Evolutionary conservation across 1,139 yeast species (phyloP), one percentile per base, ranked within the genome.

Genomic region (Scheffersomyces titani): DNA sequence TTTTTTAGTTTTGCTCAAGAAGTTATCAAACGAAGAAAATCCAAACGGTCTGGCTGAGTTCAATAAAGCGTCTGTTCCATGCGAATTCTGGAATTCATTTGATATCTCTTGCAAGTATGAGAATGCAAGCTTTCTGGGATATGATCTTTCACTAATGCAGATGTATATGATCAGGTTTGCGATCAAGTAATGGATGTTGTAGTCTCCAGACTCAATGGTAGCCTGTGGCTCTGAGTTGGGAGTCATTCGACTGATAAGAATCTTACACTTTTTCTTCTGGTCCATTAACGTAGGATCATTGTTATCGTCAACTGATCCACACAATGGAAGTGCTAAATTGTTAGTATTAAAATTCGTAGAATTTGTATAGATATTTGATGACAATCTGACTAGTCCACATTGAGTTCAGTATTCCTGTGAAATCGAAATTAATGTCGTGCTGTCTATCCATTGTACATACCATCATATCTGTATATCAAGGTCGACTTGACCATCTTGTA

Each of bases 291-390:
- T 75, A 3, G 80, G 73, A 57, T 77, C 81, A 54, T 81, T 81
- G 61, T 88, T 89, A 64, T 92, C 97, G 67, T 93, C 98, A 18
- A 92, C 94, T 1, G 97, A 90, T n/a, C 97, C 97, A 61, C 96
- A 87, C 57, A 93, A 80, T 19, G 98, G 98, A 58, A 92, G 86
- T 3, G 94, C 94, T 87, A 52, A 53, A 19, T 21, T 36, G 66
- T 67, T 64, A 68, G 69, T 63, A 53, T 11, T n/a, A n/a, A n/a
- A n/a, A n/a, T n/a, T n/a, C n/a, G n/a, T n/a, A n/a, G 24, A 20
- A 40, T 20, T 22, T 13, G 49, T 19, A 19, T 53, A 22, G 13
- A 20, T 30, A 30, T 30, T 11, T 30, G 11, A n/a, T n/a, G n/a
- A n/a, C n/a, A n/a, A n/a, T n/a, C n/a, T n/a, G n/a, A n/a, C n/a